A percentile compares a stretch with the other conserved stretches of the same genome.
Conservation (phyloP, 2,329 filamentous ascomycete genomes). For the Fusarium mundagurra region DNA sequence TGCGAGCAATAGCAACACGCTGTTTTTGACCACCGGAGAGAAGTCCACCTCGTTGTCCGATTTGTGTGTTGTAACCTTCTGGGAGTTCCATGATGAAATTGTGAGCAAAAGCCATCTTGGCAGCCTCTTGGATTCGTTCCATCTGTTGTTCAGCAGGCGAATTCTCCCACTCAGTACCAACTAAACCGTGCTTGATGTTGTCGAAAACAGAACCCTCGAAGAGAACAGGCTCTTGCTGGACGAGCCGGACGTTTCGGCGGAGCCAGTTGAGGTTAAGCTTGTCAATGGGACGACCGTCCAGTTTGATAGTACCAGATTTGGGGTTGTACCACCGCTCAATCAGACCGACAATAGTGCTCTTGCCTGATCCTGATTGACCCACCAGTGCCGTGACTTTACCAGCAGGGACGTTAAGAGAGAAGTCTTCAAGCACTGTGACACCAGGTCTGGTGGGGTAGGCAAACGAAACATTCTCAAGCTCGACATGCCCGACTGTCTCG, state of each 20-base stretch:
- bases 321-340: constrained; percentile 54
- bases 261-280: constrained; percentile 52
- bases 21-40: constrained; percentile 75
- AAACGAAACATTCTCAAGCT: constrained; percentile 55
- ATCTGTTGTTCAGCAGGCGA: constrained; percentile 54
- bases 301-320: constrained; percentile 46
- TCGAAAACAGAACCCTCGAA: constrained; percentile 61
- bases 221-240: constrained; percentile 56
- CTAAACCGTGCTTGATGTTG: constrained; percentile 63
- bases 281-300: constrained; percentile 49
- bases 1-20: constrained; percentile 71
- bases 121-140: constrained; percentile 56
- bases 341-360: constrained; percentile 53
- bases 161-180: constrained; percentile 52
- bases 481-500: constrained; percentile 47
- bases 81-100: constrained; percentile 61
- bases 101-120: constrained; percentile 59
- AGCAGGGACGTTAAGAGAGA: constrained; percentile 55
- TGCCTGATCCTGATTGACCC: constrained; percentile 51
- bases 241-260: constrained; percentile 50
- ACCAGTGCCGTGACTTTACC: constrained; percentile 57
- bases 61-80: constrained; percentile 61
- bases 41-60: constrained; percentile 71
- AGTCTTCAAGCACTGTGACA: constrained; percentile 53
- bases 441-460: constrained; percentile 57